Evolutionary conservation across 2,329 filamentous ascomycete species (phyloP).

Genomic region (Ophiocordyceps polyrhachis-furcata): DNA sequence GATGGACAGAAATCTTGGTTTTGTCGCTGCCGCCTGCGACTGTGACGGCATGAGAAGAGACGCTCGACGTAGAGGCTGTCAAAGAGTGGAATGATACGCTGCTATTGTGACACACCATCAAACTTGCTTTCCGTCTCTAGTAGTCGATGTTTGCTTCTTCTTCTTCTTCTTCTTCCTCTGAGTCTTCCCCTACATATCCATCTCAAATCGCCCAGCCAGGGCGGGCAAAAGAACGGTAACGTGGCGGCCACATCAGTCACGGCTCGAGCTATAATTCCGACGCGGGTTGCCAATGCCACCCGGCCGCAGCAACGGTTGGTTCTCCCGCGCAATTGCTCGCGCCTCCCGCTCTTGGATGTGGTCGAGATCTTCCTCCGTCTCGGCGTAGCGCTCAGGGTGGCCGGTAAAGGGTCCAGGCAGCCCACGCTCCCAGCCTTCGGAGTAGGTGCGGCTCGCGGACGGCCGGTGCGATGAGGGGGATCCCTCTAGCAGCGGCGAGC

Average conservation of each 20-base stretch:
- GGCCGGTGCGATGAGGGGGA: constrained; percentile 14
- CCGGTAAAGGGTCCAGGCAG: constrained; percentile 31
- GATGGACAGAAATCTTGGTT: not conserved
- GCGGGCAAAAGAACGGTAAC: not conserved
- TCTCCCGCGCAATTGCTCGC: constrained; percentile 29
- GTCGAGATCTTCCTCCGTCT: constrained; percentile 31
- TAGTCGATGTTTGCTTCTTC: not conserved
- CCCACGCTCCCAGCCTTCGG: constrained; percentile 31
- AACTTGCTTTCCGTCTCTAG: not conserved
- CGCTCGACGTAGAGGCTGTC: not conserved
- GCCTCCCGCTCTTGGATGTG: constrained; percentile 32
- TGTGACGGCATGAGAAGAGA: not conserved
- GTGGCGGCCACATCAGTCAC: constrained; percentile 3
- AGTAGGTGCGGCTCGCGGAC: constrained; percentile 24
- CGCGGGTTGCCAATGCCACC: constrained; percentile 29
- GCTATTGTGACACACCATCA: not conserved
- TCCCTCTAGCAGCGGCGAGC: constrained; percentile 11
- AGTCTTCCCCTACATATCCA: not conserved
- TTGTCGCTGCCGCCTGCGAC: not conserved
- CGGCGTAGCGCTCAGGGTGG: constrained; percentile 31
- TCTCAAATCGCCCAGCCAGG: not conserved
- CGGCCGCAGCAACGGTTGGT: constrained; percentile 28
- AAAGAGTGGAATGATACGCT: not conserved
- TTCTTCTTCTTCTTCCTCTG: not conserved
- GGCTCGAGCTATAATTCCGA: constrained; percentile 18